phyloP scores from a whole-genome alignment of 2,329 filamentous ascomycete genomes.

The Aspergillus ibericus region DNA sequence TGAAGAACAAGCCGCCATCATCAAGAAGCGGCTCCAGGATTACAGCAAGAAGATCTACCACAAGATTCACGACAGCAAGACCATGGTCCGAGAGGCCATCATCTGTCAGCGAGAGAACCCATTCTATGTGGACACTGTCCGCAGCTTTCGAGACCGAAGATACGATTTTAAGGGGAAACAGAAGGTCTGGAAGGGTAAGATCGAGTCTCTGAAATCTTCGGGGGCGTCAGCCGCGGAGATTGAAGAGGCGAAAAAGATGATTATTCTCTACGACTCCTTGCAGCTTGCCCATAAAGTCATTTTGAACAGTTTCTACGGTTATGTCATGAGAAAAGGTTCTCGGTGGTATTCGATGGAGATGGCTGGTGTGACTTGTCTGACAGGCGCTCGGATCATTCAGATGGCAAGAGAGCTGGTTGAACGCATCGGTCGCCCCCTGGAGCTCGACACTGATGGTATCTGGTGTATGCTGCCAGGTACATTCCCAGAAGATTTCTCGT shows the following conservation, averaged over 20 bases:
- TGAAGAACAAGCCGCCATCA: slow-evolving; percentile 77
- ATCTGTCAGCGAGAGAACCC: slow-evolving; percentile 98
- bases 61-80: slow-evolving; percentile 95
- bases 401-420: slow-evolving; percentile 92
- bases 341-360: slow-evolving; percentile 99
- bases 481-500: slow-evolving; percentile 93
- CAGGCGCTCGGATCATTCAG: slow-evolving; percentile 94
- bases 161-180: slow-evolving; percentile 99
- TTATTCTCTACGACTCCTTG: slow-evolving; percentile 89
- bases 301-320: slow-evolving; percentile 97
- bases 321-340: slow-evolving; percentile 98
- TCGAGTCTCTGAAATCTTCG: slow-evolving; percentile 77
- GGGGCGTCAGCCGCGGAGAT: slow-evolving; percentile 75
- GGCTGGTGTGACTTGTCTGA: slow-evolving; percentile 97
- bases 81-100: slow-evolving; percentile 90
- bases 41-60: slow-evolving; percentile 99
- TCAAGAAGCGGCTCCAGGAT: slow-evolving; percentile 83
- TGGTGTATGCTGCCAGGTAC: slow-evolving; percentile 98
- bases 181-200: slow-evolving; percentile 98
- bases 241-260: slow-evolving; percentile 98
- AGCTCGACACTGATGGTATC: slow-evolving; percentile 97
- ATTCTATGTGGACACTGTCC: slow-evolving; percentile 96
- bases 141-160: slow-evolving; percentile 91
- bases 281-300: slow-evolving; percentile 99
- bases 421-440: slow-evolving; percentile 84